A percentile compares a stretch with the other conserved stretches of the same genome.
phyloP scores from a whole-genome alignment of 1,284 basidiomycete genomes.

The Exsudoporus floridanus region DNA sequence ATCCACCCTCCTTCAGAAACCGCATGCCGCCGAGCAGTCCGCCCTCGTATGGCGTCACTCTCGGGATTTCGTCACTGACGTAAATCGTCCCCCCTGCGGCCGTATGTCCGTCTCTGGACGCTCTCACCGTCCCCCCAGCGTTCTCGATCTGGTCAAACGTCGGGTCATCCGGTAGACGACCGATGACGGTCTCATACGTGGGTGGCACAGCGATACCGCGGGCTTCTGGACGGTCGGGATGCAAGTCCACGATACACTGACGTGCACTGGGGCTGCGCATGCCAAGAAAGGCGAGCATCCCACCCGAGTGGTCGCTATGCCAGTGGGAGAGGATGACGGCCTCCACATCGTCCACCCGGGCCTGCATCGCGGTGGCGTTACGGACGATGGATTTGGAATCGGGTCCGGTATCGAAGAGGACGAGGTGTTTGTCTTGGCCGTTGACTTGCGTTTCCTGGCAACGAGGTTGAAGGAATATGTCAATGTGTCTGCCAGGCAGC shows the following conservation, averaged over 20 bases:
- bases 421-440: slow-evolving; percentile 46
- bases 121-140: slow-evolving; percentile 57
- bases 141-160: slow-evolving; percentile 62
- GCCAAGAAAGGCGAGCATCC: slow-evolving; percentile 61
- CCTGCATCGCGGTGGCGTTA: slow-evolving; percentile 62
- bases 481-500: neutral
- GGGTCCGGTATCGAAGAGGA: slow-evolving; percentile 80
- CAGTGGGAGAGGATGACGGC: slow-evolving; percentile 77
- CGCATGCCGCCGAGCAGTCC: slow-evolving; percentile 68
- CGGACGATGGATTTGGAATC: slow-evolving; percentile 70
- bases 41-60: slow-evolving; percentile 64
- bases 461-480: neutral
- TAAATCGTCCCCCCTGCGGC: slow-evolving; percentile 62
- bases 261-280: slow-evolving; percentile 38
- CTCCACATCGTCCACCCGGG: slow-evolving; percentile 54
- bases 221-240: slow-evolving; percentile 70
- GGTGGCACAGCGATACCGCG: slow-evolving; percentile 72
- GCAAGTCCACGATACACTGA: slow-evolving; percentile 62
- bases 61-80: slow-evolving; percentile 78
- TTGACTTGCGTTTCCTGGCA: slow-evolving; percentile 54
- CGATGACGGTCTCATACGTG: slow-evolving; percentile 53
- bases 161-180: slow-evolving; percentile 66
- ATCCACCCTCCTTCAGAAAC: slow-evolving; percentile 55
- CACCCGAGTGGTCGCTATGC: slow-evolving; percentile 82
- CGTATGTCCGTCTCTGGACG: slow-evolving; percentile 56